Conservation (phyloP, 495 filamentous ascomycete genomes). For the Talaromyces thailandensis region DNA sequence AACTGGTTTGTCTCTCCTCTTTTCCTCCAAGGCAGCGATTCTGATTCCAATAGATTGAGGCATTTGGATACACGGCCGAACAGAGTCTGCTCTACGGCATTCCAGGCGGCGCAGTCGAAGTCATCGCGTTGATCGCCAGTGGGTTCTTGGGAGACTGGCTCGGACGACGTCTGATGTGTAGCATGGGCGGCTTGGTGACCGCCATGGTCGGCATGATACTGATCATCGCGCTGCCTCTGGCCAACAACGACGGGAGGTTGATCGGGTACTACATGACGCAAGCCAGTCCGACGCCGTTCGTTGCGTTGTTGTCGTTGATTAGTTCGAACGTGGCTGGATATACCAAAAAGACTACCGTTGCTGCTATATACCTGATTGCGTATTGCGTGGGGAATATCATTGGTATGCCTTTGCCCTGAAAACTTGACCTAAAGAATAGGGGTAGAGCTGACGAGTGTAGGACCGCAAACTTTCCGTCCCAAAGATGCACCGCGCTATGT, state of each 20-base stretch:
- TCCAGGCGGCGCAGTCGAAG: slow-evolving; percentile 58
- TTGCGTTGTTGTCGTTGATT: slow-evolving; percentile 43
- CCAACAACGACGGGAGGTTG: slow-evolving; percentile 49
- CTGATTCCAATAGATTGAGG: slow-evolving; percentile 20
- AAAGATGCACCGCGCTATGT: slow-evolving; percentile 53
- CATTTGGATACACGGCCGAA: slow-evolving; percentile 44
- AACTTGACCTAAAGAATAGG: too few relatives aligned
- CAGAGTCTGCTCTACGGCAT: slow-evolving; percentile 57
- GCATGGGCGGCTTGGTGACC: slow-evolving; percentile 27
- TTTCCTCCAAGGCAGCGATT: slow-evolving; percentile 9
- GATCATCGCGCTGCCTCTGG: slow-evolving; percentile 53
- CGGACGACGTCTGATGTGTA: slow-evolving; percentile 44
- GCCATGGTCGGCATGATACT: slow-evolving; percentile 49
- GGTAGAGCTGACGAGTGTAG: slow-evolving; percentile 19
- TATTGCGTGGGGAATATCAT: slow-evolving; percentile 57
- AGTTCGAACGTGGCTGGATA: slow-evolving; percentile 62
- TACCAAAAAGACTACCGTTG: slow-evolving; percentile 68
- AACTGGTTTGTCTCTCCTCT: slow-evolving; percentile 41
- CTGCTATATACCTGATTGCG: slow-evolving; percentile 58
- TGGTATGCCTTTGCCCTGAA: slow-evolving; percentile 25
- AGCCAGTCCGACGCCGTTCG: slow-evolving; percentile 42
- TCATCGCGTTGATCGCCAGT: slow-evolving; percentile 48
- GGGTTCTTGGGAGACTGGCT: slow-evolving; percentile 53
- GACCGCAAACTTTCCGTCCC: slow-evolving; percentile 51
- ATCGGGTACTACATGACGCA: slow-evolving; percentile 58